Conservation (phyloP, 148 eudicot genomes). For the Arbutus unedo region DNA sequence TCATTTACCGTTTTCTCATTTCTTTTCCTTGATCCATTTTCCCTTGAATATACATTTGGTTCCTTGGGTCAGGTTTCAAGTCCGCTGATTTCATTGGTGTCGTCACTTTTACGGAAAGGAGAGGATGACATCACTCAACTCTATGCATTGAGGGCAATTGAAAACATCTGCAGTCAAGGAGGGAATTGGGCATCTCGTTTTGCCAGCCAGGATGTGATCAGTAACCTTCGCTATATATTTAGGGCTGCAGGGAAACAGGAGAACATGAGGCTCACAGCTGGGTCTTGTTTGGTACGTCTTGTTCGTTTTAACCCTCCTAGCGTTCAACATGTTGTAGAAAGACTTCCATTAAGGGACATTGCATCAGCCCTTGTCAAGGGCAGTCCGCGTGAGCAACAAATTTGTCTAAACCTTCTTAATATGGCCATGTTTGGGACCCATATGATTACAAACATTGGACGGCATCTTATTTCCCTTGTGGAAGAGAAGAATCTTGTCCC, state of each 20-base stretch:
- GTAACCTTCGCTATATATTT: slow-evolving; percentile 79
- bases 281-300: slow-evolving; percentile 88
- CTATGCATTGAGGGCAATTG: slow-evolving; percentile 92
- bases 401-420: slow-evolving; percentile 81
- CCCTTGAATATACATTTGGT: neutral
- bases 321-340: slow-evolving; percentile 71
- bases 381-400: slow-evolving; percentile 90
- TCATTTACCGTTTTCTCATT: neutral
- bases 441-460: slow-evolving; percentile 60
- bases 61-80: slow-evolving; percentile 63
- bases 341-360: slow-evolving; percentile 70
- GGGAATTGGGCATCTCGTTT: slow-evolving; percentile 88
- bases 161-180: slow-evolving; percentile 95
- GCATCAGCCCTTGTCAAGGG: slow-evolving; percentile 76
- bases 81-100: slow-evolving; percentile 71
- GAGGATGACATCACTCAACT: slow-evolving; percentile 95
- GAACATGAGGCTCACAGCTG: slow-evolving; percentile 81
- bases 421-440: slow-evolving; percentile 77
- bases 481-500: slow-evolving; percentile 89
- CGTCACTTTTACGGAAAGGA: slow-evolving; percentile 84
- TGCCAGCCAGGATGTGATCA: slow-evolving; percentile 79
- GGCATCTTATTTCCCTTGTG: slow-evolving; percentile 58
- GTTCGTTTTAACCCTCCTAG: slow-evolving; percentile 69
- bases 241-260: slow-evolving; percentile 90
- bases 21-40: neutral